Evolutionary conservation across 2,329 filamentous ascomycete species (phyloP), one percentile per base, ranked within the genome.

Genomic region (Cordyceps pruinosa): DNA sequence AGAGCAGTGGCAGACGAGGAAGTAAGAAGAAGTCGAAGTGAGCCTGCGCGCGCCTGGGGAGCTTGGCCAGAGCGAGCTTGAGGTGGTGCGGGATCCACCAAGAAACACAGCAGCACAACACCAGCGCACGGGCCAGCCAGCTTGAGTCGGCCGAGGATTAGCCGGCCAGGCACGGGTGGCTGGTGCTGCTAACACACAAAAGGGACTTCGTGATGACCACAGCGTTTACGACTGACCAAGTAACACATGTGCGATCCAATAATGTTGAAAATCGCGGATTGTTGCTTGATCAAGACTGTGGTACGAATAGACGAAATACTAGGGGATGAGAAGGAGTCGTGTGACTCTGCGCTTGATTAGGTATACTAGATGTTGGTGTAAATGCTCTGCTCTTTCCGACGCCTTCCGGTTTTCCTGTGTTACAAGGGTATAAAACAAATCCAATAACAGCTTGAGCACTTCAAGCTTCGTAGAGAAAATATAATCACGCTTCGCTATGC

Each of bases 91-190:
- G n/a, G n/a, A n/a, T 46, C 55, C 55, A 57, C 55, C 39, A 34
- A 23, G 25, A 56, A 42, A 25, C 51, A 57, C 55, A 57, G 39
- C 55, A 57, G 39, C 50, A 56, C 54, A 57, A 37, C 55, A 50
- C 21, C 30, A n/a, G 30, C 19, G 55, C 55, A 57, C 47, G 41
- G 41, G 25, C 55, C 55, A 52, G 10, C 12, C 10, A 19, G n/a
- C 15, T 34, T 5, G 34, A 32, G 15, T n/a, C 3, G n/a, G n/a
- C 44, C 53, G 53, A 34, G 26, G 13, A 56, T 56, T 56, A 56
- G 35, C 53, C 53, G 53, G 17, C 7, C 6, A 5, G 9, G 23
- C 17, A 5, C 3, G 7, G 7, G 13, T 5, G 17, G 41, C 41
- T 15, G n/a, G 4, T 4, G 32, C 12, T 23, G 32, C 32, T 55